phyloP scores from a whole-genome alignment of 345 rosid genomes.

The Moricandia arvensis region DNA sequence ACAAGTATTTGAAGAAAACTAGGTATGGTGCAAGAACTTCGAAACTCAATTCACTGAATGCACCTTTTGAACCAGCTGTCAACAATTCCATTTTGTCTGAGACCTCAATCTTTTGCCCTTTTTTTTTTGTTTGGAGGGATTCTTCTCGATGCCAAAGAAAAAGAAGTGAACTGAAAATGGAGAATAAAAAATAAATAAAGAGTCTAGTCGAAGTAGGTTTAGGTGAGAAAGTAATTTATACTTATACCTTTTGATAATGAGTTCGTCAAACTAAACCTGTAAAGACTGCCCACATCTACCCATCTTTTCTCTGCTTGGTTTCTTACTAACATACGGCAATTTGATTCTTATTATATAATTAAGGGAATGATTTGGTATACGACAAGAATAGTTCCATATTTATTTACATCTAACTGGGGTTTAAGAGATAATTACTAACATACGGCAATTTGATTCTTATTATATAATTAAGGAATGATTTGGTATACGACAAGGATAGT shows the following conservation, averaged over 20 bases:
- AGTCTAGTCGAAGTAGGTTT: constrained; percentile 29
- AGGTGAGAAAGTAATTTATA: constrained; percentile 20
- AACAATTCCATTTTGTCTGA: not conserved
- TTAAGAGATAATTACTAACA: no score
- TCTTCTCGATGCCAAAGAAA: constrained; percentile 5
- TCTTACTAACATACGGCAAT: constrained; percentile 13
- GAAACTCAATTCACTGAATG: constrained; percentile 1
- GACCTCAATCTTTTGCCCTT: not conserved
- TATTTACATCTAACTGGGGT: no score
- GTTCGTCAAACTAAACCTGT: constrained; percentile 27
- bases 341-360: not conserved
- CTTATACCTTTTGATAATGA: constrained; percentile 20
- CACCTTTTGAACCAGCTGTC: constrained; percentile 6
- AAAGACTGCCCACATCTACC: constrained; percentile 27
- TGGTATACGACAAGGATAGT: constrained; percentile 16
- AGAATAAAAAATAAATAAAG: not conserved
- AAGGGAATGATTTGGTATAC: not conserved
- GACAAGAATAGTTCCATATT: no score
- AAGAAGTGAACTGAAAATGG: not conserved
- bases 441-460: constrained; percentile 6
- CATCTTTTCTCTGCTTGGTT: constrained; percentile 2
- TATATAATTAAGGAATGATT: not conserved
- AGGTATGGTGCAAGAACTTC: not conserved
- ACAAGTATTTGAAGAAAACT: not conserved
- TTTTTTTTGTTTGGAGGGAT: not conserved